These are phyloP conservation scores for Pholiota adiposa DNA, from an alignment of 1,284 basidiomycete species.

Conservation along the genomic window DNA sequence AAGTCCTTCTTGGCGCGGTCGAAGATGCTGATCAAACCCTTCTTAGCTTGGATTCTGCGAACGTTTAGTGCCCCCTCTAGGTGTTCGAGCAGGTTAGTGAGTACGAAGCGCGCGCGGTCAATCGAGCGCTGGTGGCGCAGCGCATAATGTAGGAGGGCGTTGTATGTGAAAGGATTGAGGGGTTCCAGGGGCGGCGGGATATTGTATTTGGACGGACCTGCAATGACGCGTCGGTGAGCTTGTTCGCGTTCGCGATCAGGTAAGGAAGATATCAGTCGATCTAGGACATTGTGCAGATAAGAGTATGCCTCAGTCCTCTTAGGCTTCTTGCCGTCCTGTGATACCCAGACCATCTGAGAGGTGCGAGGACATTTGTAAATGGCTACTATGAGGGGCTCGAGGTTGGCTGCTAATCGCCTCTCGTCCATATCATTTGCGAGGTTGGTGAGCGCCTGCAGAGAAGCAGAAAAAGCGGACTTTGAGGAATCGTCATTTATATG, in stretches of 20 bases:
- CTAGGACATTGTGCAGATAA: constrained; percentile 63
- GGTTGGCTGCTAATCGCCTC: constrained; percentile 48
- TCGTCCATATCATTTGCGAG: constrained; percentile 56
- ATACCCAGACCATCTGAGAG: constrained; percentile 48
- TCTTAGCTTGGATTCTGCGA: constrained; percentile 38
- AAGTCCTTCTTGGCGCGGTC: constrained; percentile 40
- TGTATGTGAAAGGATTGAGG: constrained; percentile 47
- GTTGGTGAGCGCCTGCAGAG: constrained; percentile 64
- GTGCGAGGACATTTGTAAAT: constrained; percentile 56
- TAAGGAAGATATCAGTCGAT: constrained; percentile 44
- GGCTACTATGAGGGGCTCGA: constrained; percentile 47
- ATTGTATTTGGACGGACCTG: constrained; percentile 6
- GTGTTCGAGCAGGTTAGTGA: constrained; percentile 56
- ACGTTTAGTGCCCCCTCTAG: constrained; percentile 40
- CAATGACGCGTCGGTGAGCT: not conserved
- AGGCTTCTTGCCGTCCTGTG: constrained; percentile 29
- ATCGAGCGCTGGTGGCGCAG: constrained; percentile 62
- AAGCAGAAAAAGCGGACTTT: constrained; percentile 24
- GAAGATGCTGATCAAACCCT: constrained; percentile 60
- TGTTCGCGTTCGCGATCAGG: constrained; percentile 29
- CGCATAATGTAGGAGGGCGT: constrained; percentile 67
- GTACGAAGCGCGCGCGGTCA: constrained; percentile 46
- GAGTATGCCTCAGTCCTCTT: constrained; percentile 48
- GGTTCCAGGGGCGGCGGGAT: constrained; percentile 33
- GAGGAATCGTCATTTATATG: constrained; percentile 19